These are phyloP conservation scores for Candida manassasensis DNA, from an alignment of 805 yeast species.

Conservation along the genomic window DNA sequence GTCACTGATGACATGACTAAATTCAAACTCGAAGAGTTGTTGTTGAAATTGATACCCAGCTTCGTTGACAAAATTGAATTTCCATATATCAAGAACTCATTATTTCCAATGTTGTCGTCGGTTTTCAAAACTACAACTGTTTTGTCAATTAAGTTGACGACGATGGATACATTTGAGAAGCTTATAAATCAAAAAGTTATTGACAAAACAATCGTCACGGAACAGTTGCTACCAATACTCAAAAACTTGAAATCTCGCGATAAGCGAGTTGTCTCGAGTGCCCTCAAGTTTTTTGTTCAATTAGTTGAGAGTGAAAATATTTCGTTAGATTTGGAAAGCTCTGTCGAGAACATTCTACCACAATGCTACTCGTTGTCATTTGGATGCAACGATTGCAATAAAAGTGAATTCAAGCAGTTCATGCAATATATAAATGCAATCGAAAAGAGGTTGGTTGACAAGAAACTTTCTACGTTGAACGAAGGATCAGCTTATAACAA, in stretches of 20 bases:
- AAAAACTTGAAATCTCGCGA: slow-evolving; percentile 74
- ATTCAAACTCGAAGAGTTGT: slow-evolving; percentile 46
- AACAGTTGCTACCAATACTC: slow-evolving; percentile 76
- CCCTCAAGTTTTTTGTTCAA: slow-evolving; percentile 45
- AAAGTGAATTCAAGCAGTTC: slow-evolving; percentile 27
- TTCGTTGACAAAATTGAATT: slow-evolving; percentile 53
- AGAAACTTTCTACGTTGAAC: slow-evolving; percentile 15
- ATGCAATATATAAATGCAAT: slow-evolving; percentile 20
- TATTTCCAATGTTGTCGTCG: slow-evolving; percentile 69
- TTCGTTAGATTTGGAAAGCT: slow-evolving; percentile 24
- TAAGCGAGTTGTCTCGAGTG: slow-evolving; percentile 48
- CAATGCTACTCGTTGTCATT: slow-evolving; percentile 31
- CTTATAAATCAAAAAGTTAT: slow-evolving; percentile 57
- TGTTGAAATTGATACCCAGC: slow-evolving; percentile 40
- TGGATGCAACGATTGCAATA: slow-evolving; percentile 35
- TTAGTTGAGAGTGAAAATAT: slow-evolving; percentile 42
- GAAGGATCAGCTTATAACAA: slow-evolving; percentile 7
- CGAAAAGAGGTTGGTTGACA: slow-evolving; percentile 15
- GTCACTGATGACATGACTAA: slow-evolving; percentile 27
- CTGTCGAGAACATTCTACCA: slow-evolving; percentile 25
- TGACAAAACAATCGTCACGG: slow-evolving; percentile 68
- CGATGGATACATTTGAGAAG: slow-evolving; percentile 55
- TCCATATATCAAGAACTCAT: slow-evolving; percentile 63
- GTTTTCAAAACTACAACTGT: slow-evolving; percentile 83
- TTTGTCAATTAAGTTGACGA: slow-evolving; percentile 66